Evolutionary conservation across 2,329 filamentous ascomycete species (phyloP), one percentile per base, ranked within the genome.

Genomic region (Zymoseptoria brevis): DNA sequence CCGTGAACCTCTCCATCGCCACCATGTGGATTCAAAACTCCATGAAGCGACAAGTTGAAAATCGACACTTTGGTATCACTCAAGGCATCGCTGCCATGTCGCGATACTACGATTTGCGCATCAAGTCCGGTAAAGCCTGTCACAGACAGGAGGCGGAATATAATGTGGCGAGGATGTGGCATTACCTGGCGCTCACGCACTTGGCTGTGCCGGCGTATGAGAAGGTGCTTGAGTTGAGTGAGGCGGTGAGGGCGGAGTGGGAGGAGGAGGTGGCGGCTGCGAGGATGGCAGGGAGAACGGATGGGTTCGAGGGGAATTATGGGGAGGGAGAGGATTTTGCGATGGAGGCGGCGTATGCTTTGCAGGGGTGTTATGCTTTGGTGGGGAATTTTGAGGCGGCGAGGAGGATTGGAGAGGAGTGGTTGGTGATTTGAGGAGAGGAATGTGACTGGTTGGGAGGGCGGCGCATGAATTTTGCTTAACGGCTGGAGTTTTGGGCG

Each of bases 21-120:
- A 81, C 94, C 11, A 87, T 87, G 29, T 97, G 96, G 72, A 83
- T 96, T 48, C 90, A 96, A 72, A 88, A 94, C 71, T 87, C 88
- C 0, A 82, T 96, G 69, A 96, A 97, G 73, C 83, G 93, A 1
- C 90, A 96, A 73, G 86, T 88, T 0, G 90, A 93, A 53, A 97
- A 97, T 71, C 81, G 94, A 1, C 93, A 97, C 71, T 93, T 89
- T 69, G 83, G 91, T 49, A 85, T 96, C 50, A 80, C 90, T 64
- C 92, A 97, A 72, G 94, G 91, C 0, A 81, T 96, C 55, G 80
- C 86, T 0, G 96, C 96, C 68, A 75, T 97, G 59, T 83, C 87
- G 59, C 79, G 84, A 41, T 96, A 95, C 74, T 87, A 88, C 65
- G 79, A 84, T 2, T 71, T 83, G 24, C 80, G 88, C 24, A 76